Percentiles rank a stretch among this genome's conserved stretches.
These are phyloP conservation scores for Blastocystis sp. DNA, from an alignment of 352 stramenopile genomes.

Conservation along the genomic window DNA sequence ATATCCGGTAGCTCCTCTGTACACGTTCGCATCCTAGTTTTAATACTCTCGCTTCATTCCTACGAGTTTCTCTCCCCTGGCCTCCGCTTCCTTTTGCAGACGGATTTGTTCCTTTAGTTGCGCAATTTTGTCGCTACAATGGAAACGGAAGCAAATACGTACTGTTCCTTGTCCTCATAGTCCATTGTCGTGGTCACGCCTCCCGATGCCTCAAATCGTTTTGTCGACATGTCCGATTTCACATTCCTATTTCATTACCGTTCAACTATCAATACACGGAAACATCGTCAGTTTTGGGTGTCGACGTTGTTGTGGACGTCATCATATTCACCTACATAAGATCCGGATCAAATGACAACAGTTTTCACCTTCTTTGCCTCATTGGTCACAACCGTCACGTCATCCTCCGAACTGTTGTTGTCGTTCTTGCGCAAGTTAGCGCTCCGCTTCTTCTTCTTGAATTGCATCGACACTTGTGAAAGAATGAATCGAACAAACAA, in stretches of 20 bases:
- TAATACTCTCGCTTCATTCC: neutral
- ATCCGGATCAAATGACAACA: neutral
- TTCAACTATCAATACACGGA: neutral
- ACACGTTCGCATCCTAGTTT: conserved; percentile 63
- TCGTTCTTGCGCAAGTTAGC: conserved; percentile 29
- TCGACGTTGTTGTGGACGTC: neutral
- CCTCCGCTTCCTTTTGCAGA: conserved; percentile 33
- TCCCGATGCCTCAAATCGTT: conserved; percentile 41
- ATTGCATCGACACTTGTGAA: neutral
- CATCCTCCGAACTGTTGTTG: conserved; percentile 35
- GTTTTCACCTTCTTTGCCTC: conserved; percentile 32
- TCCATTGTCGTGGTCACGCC: conserved; percentile 5
- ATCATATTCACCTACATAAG: conserved; percentile 26
- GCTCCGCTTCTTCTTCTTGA: conserved; percentile 17
- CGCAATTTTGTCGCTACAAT: conserved; percentile 43
- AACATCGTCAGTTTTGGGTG: conserved; percentile 36
- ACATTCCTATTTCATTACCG: neutral
- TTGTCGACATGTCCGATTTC: conserved; percentile 43
- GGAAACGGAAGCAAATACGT: neutral
- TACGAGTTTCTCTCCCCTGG: conserved; percentile 30
- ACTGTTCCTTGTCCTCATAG: conserved; percentile 56
- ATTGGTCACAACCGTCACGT: conserved; percentile 18
- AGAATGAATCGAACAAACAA: neutral
- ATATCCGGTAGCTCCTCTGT: conserved; percentile 71
- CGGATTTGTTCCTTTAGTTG: conserved; percentile 22